Percentiles rank a stretch among this genome's conserved stretches.
phyloP scores from a whole-genome alignment of 768 basidiomycete species.

The Suillus discolor region DNA sequence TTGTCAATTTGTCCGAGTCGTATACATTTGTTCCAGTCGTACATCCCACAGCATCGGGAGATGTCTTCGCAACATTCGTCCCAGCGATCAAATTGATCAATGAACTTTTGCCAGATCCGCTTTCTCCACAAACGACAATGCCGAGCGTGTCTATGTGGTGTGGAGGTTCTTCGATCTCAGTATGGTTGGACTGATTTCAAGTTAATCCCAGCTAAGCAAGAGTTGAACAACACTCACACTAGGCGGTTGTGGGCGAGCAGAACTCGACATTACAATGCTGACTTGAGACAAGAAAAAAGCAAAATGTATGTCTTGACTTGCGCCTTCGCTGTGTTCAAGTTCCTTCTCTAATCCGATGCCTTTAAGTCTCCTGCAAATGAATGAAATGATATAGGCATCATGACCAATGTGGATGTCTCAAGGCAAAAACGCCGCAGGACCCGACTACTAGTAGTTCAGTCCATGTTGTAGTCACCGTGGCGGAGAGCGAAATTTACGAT shows the following conservation, averaged over 20 bases:
- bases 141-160: no score
- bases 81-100: slow-evolving; percentile 9
- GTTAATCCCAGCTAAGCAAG: background rate
- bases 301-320: background rate
- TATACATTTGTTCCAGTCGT: no score
- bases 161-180: background rate
- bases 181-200: background rate
- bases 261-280: background rate
- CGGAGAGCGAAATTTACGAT: no score
- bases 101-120: slow-evolving; percentile 6
- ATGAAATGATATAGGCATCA: no score
- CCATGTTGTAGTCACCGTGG: no score
- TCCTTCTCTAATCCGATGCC: no score
- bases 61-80: slow-evolving; percentile 13
- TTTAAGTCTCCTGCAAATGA: no score
- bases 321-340: background rate
- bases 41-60: background rate
- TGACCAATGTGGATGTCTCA: no score
- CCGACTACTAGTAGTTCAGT: no score
- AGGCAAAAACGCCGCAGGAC: no score
- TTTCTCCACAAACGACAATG: background rate
- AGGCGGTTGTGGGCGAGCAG: background rate
- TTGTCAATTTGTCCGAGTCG: no score
- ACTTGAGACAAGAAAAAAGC: background rate
- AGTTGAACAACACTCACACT: background rate